Conservation (phyloP, 129 eudicot species). For the Saposhnikovia divaricata region DNA sequence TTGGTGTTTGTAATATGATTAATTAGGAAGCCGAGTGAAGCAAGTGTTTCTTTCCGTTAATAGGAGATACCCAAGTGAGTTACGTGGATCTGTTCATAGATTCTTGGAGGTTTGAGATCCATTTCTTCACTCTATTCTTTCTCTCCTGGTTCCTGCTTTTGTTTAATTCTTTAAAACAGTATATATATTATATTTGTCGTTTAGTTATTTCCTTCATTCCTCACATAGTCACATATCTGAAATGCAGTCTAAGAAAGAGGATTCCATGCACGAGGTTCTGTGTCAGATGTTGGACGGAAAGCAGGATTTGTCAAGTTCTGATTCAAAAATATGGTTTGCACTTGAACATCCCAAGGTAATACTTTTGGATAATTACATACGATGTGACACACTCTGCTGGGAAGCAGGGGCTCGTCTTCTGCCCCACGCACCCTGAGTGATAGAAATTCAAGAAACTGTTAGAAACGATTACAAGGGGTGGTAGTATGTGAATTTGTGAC, state of each 20-base stretch:
- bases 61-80: slow-evolving; percentile 49
- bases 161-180: neutral
- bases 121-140: neutral
- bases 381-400: neutral
- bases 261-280: slow-evolving; percentile 42
- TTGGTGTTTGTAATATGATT: neutral
- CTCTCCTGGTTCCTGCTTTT: neutral
- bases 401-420: neutral
- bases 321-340: slow-evolving; percentile 72
- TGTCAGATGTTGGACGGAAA: slow-evolving; percentile 57
- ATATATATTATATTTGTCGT: neutral
- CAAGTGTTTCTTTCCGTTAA: slow-evolving; percentile 49
- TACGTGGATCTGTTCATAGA: slow-evolving; percentile 47
- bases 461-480: neutral
- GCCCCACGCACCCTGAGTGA: too few species aligned
- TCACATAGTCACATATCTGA: slow-evolving; percentile 30
- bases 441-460: neutral
- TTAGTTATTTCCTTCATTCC: neutral
- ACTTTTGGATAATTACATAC: neutral
- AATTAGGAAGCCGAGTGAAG: slow-evolving; percentile 36
- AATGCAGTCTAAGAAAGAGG: slow-evolving; percentile 45
- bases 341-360: slow-evolving; percentile 85
- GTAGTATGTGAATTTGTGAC: neutral
- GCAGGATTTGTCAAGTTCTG: slow-evolving; percentile 37
- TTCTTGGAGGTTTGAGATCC: slow-evolving; percentile 41